A percentile compares a stretch with the other conserved stretches of the same genome.
These are phyloP conservation scores for Hanseniaspora gamundiae DNA, from an alignment of 1,139 yeast species.

Conservation along the genomic window DNA sequence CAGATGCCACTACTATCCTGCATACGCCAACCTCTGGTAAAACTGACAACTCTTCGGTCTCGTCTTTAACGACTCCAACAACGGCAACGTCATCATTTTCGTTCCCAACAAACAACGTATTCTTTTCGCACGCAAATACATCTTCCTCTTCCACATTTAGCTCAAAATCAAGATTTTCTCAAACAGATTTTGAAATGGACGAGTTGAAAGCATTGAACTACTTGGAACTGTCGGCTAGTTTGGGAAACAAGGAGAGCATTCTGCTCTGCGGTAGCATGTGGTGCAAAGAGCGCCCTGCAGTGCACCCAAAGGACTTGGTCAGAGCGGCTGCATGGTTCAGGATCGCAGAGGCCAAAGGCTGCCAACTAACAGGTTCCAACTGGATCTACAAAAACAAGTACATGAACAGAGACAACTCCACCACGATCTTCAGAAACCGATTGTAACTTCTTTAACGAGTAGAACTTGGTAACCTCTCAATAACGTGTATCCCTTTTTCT, in stretches of 20 bases:
- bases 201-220: conserved; percentile 48
- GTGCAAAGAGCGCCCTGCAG: conserved; percentile 29
- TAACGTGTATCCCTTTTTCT: too few relatives aligned
- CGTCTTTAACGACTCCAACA: not conserved
- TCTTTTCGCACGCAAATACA: not conserved
- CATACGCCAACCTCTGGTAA: too few relatives aligned
- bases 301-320: conserved; percentile 44
- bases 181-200: conserved; percentile 27
- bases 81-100: not conserved
- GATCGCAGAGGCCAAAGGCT: conserved; percentile 53
- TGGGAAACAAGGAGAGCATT: conserved; percentile 64
- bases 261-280: conserved; percentile 61
- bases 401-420: conserved; percentile 18
- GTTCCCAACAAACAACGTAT: not conserved
- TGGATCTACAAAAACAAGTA: conserved; percentile 75
- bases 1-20: too few relatives aligned
- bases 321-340: conserved; percentile 67
- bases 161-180: not conserved
- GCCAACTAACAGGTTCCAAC: conserved; percentile 53
- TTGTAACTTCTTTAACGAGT: not conserved
- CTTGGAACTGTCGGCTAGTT: conserved; percentile 52
- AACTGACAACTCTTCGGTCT: not conserved
- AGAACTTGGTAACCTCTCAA: too few relatives aligned
- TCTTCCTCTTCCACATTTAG: not conserved
- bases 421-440: not conserved